Conservation (phyloP, 257 asterid genomes). For the Fraxinus excelsior region DNA sequence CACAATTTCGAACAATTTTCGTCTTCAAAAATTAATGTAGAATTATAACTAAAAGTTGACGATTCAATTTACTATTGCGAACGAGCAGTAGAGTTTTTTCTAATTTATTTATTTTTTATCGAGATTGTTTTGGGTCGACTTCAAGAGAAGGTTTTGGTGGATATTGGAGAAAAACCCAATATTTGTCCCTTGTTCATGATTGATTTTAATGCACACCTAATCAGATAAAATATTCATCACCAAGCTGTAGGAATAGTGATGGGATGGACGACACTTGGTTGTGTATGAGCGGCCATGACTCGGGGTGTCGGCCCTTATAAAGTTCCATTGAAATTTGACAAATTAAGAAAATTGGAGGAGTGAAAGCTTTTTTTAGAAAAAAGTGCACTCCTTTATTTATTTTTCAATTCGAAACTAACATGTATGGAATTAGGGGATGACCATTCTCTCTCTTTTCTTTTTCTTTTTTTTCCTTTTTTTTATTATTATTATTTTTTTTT, state of each 20-base stretch:
- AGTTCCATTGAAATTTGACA: slow-evolving; percentile 14
- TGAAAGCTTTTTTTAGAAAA: background rate
- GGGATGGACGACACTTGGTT: slow-evolving; percentile 11
- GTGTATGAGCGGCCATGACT: slow-evolving; percentile 4
- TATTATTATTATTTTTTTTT: no score
- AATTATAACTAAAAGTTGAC: no score
- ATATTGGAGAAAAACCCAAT: background rate
- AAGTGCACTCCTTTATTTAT: background rate
- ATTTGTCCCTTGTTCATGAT: background rate
- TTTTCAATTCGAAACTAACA: no score
- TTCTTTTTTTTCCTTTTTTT: no score
- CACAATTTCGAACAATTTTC: background rate
- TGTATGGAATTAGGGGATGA: no score
- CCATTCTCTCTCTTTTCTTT: no score
- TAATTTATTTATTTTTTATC: background rate
- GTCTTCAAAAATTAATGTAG: background rate
- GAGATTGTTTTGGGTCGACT: background rate
- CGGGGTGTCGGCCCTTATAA: slow-evolving; percentile 19
- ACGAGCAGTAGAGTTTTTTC: background rate
- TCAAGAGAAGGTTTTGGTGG: background rate
- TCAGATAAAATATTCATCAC: slow-evolving; percentile 17
- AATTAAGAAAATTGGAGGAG: background rate
- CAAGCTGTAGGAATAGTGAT: slow-evolving; percentile 14
- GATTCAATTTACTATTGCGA: background rate
- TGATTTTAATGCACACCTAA: slow-evolving; percentile 19